Evolutionary conservation across 2,329 filamentous ascomycete genomes (phyloP), one percentile per base, ranked within the genome.

Genomic region (Gremmenia infestans): DNA sequence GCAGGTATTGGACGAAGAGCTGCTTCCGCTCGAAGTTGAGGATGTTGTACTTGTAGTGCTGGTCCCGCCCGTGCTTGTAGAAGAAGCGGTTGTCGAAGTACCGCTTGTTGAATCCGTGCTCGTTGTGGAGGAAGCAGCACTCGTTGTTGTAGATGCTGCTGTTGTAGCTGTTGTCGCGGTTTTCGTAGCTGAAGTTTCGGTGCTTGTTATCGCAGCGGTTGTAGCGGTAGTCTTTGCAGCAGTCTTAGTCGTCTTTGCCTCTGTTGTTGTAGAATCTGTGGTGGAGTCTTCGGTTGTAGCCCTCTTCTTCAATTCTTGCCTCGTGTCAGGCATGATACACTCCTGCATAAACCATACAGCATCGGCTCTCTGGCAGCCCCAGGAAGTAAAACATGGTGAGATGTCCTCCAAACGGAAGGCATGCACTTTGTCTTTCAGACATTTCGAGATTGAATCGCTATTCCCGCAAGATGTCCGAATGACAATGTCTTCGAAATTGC

Each of bases 361-460:
- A 52, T 65, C 62, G 22, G 48, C 42, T 11, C 46, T 48, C 9
- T 54, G 45, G 52, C 66, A 68, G 42, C 65, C 65, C 12, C 52
- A 57, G 35, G 52, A 52, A 45, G 55, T 47, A 42, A 62, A 65
- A 43, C 66, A 68, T 52, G 58, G 52, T 42, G 62, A 58, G 15
- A 67, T 59, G 23, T 62, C 57, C 28, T 60, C 53, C 40, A 63
- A 39, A 3, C 47, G 42, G 23, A 58, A 42, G 3, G 64, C 50
- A 50, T 62, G 56, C 19, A 58, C 51, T 23, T 53, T 49, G 48
- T 43, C 25, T 15, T 28, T 42, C 9, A 68, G 58, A 54, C 65
- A 67, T 57, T 56, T 51, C 22, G 58, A 50, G 39, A 68, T 61
- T 14, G 28, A 49, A 14, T 58, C 43, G 23, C 55, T 45, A 28